phyloP scores from a whole-genome alignment of 1,139 yeast genomes.

The Suzukiozyma palmioleophila region DNA sequence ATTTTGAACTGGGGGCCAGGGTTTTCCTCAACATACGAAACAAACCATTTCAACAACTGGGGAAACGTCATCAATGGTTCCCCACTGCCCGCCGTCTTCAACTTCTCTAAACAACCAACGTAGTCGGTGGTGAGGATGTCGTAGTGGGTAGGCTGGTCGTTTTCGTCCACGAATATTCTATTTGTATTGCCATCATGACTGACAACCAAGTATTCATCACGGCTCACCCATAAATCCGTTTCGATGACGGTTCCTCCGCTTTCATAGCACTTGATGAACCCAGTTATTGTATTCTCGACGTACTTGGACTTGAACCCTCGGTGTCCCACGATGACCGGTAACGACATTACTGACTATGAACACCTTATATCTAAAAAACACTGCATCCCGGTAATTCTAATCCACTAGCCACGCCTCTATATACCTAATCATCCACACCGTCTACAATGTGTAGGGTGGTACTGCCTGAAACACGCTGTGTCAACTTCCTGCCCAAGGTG shows the following conservation, averaged over 20 bases:
- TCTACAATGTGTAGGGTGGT: too few species aligned
- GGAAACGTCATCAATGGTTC: constrained; percentile 59
- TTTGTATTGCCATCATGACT: constrained; percentile 66
- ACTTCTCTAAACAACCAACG: constrained; percentile 36
- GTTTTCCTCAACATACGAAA: constrained; percentile 26
- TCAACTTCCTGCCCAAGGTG: too few species aligned
- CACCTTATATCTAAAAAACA: neutral
- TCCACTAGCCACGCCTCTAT: too few species aligned
- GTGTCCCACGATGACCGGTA: constrained; percentile 40
- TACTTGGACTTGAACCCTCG: constrained; percentile 55
- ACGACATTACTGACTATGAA: constrained; percentile 5
- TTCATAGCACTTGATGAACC: constrained; percentile 66
- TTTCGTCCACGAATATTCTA: constrained; percentile 53
- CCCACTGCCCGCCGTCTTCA: constrained; percentile 53
- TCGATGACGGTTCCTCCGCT: constrained; percentile 73
- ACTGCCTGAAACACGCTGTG: too few species aligned
- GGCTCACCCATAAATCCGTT: constrained; percentile 77
- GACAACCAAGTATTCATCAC: constrained; percentile 69
- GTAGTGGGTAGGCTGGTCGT: constrained; percentile 37
- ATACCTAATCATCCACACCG: too few species aligned
- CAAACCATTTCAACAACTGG: constrained; percentile 58
- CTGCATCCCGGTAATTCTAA: neutral
- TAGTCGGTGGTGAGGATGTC: constrained; percentile 39
- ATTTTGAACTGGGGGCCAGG: constrained; percentile 27
- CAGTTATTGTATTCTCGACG: constrained; percentile 77